Conservation (phyloP, 208 protist species). For the Porcisia deanei region DNA sequence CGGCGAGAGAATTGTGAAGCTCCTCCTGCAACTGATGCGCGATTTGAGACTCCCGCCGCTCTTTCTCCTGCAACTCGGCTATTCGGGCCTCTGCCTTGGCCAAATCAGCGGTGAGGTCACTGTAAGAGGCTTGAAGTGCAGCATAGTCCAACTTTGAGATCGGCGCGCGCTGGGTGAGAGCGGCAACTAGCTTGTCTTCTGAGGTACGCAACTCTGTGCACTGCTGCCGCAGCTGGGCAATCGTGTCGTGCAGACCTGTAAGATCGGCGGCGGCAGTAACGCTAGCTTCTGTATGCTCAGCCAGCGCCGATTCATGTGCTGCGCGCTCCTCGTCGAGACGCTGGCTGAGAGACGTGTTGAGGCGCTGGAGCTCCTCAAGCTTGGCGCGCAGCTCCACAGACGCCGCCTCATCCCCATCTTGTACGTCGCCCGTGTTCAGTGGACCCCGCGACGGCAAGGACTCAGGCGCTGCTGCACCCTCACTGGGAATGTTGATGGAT, state of each 20-base stretch:
- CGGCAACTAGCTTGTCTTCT: constrained; percentile 20
- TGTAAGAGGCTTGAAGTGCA: constrained; percentile 11
- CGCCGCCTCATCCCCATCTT: neutral
- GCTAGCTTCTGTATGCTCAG: constrained; percentile 7
- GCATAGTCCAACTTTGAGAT: constrained; percentile 23
- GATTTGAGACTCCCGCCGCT: constrained; percentile 2
- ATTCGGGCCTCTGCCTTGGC: constrained; percentile 16
- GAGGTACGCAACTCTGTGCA: constrained; percentile 16
- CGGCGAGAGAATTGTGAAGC: constrained; percentile 8
- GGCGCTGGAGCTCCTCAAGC: constrained; percentile 1
- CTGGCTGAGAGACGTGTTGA: constrained; percentile 4
- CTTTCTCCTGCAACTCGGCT: constrained; percentile 6
- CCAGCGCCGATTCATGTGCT: neutral
- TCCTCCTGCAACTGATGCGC: constrained; percentile 3
- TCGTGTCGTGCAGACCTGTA: constrained; percentile 19
- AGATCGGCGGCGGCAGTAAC: constrained; percentile 7
- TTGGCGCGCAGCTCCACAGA: neutral
- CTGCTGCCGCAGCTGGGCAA: constrained; percentile 17
- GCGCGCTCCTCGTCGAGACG: constrained; percentile 4
- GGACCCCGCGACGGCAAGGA: neutral
- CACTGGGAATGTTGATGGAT: neutral
- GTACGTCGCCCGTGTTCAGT: neutral
- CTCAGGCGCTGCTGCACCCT: neutral
- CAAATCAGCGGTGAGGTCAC: constrained; percentile 1
- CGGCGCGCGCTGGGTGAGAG: constrained; percentile 29